Evolutionary conservation across 2,329 filamentous ascomycete species (phyloP), one percentile per base, ranked within the genome.

Genomic region (Orbilia brochopaga): DNA sequence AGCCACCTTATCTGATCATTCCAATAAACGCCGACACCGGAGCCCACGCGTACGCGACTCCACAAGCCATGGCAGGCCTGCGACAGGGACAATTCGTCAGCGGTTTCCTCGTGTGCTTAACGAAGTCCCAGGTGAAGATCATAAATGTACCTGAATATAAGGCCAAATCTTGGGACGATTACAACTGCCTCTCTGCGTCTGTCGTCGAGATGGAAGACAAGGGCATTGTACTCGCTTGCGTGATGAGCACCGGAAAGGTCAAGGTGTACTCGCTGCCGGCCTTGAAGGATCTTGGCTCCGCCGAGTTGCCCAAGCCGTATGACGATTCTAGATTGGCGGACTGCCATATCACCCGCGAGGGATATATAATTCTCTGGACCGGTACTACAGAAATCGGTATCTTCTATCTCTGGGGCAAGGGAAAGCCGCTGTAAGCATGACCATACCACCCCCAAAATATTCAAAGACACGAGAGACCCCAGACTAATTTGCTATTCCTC

Each of bases 161-260:
- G 80, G 94, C 93, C n/a, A 92, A 94, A 76, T 87, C 88, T 0
- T 97, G 94, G 80, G 92, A 96, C 76, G 87, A 90, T 75, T 86
- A 82, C 4, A 55, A 50, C 69, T 97, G 93, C 78, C 89, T 96
- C 76, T 85, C 90, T 0, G 93, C 94, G 1, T 83, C 85, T 1
- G 86, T 97, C 0, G 88, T 90, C 0, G 87, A 90, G 59, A 87
- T 89, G 32, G 87, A 91, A 76, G 83, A 88, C 23, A 86, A 88
- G 50, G 91, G 91, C 0, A 87, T 88, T 77, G 92, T 90, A 4
- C 82, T 99, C 2, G 86, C 96, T 0, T 90, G 89, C 1, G 82
- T 97, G 0, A 97, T 96, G 76, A 90, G 90, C 13, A 92, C 96
- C 78, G 88, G 90, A 32, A 88, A 84, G 58, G 86, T 88, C 0